phyloP scores from a whole-genome alignment of 768 basidiomycete species.

The Lanmaoa rubissima region DNA sequence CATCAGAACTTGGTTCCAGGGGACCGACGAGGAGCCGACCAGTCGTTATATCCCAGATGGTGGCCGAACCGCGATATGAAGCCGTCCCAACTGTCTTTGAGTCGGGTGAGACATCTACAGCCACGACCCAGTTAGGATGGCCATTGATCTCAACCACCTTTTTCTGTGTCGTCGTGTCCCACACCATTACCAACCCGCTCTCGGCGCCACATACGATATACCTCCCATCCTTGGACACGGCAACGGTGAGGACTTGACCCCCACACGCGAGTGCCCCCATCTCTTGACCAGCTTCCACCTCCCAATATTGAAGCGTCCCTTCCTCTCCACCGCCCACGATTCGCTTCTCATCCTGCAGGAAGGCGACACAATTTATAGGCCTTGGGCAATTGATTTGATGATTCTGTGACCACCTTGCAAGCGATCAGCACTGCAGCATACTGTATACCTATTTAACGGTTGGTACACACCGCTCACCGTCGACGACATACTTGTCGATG shows the following conservation, averaged over 20 bases:
- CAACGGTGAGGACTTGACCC: constrained; percentile 8
- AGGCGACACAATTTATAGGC: constrained; percentile 9
- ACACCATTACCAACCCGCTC: constrained; percentile 10
- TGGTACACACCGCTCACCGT: neutral
- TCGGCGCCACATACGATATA: constrained; percentile 13
- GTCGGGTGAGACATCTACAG: constrained; percentile 16
- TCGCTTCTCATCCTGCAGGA: constrained; percentile 1
- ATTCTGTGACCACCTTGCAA: neutral
- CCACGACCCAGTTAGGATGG: constrained; percentile 11
- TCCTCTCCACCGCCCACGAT: constrained; percentile 12
- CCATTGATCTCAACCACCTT: constrained; percentile 9
- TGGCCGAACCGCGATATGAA: constrained; percentile 11
- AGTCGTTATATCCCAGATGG: constrained; percentile 14
- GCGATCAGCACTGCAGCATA: neutral
- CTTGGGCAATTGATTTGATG: constrained; percentile 6
- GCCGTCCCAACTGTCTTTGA: constrained; percentile 10
- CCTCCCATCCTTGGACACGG: constrained; percentile 9
- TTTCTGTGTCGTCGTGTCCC: constrained; percentile 6
- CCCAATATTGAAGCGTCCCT: constrained; percentile 9
- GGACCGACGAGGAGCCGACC: constrained; percentile 10
- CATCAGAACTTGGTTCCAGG: neutral
- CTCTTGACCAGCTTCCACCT: neutral
- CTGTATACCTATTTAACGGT: neutral
- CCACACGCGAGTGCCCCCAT: neutral
- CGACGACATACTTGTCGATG: neutral